Base-by-base conservation (phyloP, 495 filamentous ascomycete species). In the Penicillium egyptiacum region DNA sequence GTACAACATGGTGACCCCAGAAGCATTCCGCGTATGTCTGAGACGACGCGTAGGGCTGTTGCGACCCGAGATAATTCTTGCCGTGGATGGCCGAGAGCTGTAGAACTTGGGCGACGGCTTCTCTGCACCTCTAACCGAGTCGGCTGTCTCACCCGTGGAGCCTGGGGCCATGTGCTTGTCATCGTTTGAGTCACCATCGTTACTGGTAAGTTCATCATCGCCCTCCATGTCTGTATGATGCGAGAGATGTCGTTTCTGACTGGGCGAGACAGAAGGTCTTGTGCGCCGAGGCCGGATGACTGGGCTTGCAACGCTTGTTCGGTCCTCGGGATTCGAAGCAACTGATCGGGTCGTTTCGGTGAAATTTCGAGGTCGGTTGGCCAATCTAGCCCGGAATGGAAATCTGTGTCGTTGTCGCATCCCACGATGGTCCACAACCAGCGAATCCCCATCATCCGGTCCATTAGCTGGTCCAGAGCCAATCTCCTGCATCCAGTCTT, bases 191-290 rank as follows among this genome's bases (percentile, higher is more conserved):
- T 86, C 85, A 35, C 86, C 83, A 41, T 86, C 87, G 40, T 88
- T 88, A 0, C 89, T 92, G n/a, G 90, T 81, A n/a, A 90, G 78
- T 69, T 96, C 91, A 60, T 96, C 91, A 61, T 96, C 91, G 4
- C 89, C 91, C 70, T 96, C 91, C 33, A 82, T 91, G 61, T 91
- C 90, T 3, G 86, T 89, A 59, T 89, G 78, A 41, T 77, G 78
- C 0, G 78, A 80, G 12, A 74, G 58, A 47, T 78, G 75, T 14
- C 78, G 68, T 37, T 46, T 61, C 44, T 66, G 69, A 0, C 46
- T 58, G 1, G 66, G 64, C 2, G 71, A 63, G 7, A 55, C n/a
- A n/a, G 55, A 60, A 6, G 56, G 48, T 35, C 64, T 58, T 25
- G 65, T 57, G 50, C 68, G 48, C 59, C 71, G 66, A 51, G 65